Evolutionary conservation across 495 filamentous ascomycete species (phyloP), one percentile per base, ranked within the genome.

Genomic region (Parachaetomium inaequale): DNA sequence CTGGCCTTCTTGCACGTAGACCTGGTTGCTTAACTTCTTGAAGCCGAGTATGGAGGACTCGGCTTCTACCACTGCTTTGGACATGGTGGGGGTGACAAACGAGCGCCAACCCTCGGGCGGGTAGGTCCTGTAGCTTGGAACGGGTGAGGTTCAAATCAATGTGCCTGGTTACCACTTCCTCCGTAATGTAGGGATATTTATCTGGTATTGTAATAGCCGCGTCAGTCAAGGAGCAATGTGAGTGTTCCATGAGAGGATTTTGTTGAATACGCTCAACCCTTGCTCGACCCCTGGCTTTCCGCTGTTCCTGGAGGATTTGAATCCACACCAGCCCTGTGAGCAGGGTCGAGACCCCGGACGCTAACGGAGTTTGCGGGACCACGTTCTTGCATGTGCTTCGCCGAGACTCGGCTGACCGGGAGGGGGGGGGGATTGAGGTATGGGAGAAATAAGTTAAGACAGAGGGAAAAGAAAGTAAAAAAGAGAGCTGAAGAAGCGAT

Each of bases 1-100:
- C 15, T 67, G 54, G 23, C 58, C 56, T 25, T 65, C 43, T 49
- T 70, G 69, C 38, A 76, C 55, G 62, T 65, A 76, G 61, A 78
- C 71, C 34, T 76, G 74, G n/a, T 72, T 66, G 55, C 71, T 68
- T 47, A 78, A 70, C 55, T 66, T 70, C 11, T 65, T 70, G 63
- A 77, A 79, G 58, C 73, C 72, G 55, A 71, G 65, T 25, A 74
- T 36, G 29, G 40, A 34, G 14, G 65, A 53, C 21, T 62, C 55
- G 38, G 53, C 34, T 34, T 45, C 58, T 21, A 36, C 29, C 6
- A 45, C 45, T 1, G 47, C 21, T 47, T 38, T 62, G 50, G 64
- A 43, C 54, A 59, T 59, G 31, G 32, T 58, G 58, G 19, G 19
- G 34, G n/a, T 42, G 51, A 40, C n/a, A n/a, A n/a, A n/a, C n/a